Evolutionary conservation across 495 filamentous ascomycete species (phyloP), one percentile per base, ranked within the genome.

Genomic region (Penicillium waksmanii): DNA sequence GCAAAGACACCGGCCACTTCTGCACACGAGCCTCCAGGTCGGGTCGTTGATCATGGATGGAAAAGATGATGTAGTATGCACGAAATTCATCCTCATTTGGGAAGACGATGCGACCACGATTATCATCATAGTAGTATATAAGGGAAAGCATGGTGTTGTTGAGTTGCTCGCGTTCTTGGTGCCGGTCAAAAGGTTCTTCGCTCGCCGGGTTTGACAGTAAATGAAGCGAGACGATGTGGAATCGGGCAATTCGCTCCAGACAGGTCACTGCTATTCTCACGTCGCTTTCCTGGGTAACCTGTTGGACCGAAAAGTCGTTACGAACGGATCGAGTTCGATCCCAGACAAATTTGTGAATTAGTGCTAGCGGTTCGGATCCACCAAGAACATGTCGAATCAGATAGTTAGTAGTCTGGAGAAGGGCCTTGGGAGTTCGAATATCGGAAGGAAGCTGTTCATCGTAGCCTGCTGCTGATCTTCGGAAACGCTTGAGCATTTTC

Each of bases 101-200:
- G 36, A 85, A 85, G 0, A 57, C 51, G 13, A 84, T 73, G 15
- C 76, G 78, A 17, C 75, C 76, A 40, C 80, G 69, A 68, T 87
- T 88, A 58, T 92, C 88, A 53, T 96, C 92, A 67, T 96, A 96
- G 57, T 93, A 88, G 59, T 96, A 90, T 68, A 92, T 89, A 3
- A 99, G 78, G 0, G 94, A 96, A 6, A 95, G 80, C 51, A 97
- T 82, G 1, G 93, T 90, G 64, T 93, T 90, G 63, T 89, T 88
- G 13, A 99, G 82, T 66, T 98, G 96, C 72, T 99, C 93, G 19
- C 91, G 83, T 69, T 99, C 96, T 71, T 97, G 94, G 54, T 93
- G 90, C 51, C 85, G 85, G 42, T 88, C 87, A 67, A 96, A 98
- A n/a, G 85, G 86, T 44, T 89, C 85, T 44, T 87, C 82, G 9